phyloP scores from a whole-genome alignment of 257 asterid species.

The Anisodus tanguticus region DNA sequence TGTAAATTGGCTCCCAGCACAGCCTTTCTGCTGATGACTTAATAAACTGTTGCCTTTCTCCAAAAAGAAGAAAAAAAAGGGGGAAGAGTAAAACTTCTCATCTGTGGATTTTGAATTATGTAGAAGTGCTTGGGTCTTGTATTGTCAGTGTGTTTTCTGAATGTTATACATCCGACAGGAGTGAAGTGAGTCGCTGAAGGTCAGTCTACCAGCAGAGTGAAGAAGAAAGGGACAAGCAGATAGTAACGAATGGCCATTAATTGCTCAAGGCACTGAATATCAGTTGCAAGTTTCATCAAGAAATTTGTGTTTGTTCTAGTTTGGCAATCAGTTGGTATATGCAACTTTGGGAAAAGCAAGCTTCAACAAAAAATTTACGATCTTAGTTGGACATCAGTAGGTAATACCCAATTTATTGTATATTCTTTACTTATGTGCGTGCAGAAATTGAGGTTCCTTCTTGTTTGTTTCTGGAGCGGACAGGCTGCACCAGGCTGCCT shows the following conservation, averaged over 20 bases:
- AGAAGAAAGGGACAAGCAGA: constrained; percentile 35
- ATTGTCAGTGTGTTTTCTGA: constrained; percentile 18
- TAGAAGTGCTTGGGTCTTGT: neutral
- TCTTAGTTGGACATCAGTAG: neutral
- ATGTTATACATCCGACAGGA: constrained; percentile 31
- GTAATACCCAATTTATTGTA: neutral
- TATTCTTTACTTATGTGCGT: constrained; percentile 13
- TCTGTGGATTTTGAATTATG: neutral
- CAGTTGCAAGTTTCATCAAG: neutral
- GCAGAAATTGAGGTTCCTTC: constrained; percentile 22
- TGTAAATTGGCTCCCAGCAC: no score
- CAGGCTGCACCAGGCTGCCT: neutral
- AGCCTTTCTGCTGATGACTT: constrained; percentile 1
- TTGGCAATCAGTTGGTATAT: neutral
- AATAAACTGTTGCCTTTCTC: neutral
- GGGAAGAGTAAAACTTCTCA: neutral
- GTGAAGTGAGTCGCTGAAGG: constrained; percentile 37
- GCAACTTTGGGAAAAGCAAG: neutral
- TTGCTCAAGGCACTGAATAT: neutral
- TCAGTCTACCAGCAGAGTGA: constrained; percentile 32
- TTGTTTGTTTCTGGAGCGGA: constrained; percentile 14
- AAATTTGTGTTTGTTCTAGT: neutral
- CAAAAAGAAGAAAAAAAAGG: neutral
- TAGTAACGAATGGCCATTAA: constrained; percentile 32
- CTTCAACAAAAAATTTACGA: neutral